Evolutionary conservation across 208 protist genomes (phyloP), one percentile per base, ranked within the genome.

Genomic region (Leishmania martiniquensis): DNA sequence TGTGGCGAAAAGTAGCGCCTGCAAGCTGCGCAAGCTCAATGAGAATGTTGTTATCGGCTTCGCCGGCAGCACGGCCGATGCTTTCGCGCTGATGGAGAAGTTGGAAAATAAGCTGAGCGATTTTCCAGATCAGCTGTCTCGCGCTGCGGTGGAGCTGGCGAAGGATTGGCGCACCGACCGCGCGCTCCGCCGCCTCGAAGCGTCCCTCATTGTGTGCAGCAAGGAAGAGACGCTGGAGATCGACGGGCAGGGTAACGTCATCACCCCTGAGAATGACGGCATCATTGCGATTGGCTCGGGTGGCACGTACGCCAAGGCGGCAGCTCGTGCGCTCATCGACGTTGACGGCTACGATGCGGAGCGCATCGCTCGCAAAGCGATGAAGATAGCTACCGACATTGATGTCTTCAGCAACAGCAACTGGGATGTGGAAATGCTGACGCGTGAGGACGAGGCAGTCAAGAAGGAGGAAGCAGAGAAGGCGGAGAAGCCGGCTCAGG

Each of bases 161-260:
- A 98, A 99, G 87, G 90, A 97, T 70, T 99, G 98, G 98, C 92
- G 98, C 76, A 98, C 94, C 9, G 98, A 99, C 78, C 97, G 97
- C 68, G 95, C 91, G 22, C 89, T 99, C 54, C 92, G 98, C 70
- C 91, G 90, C 39, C 91, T 99, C n/a, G 95, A 99, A 81, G 97
- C 97, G n/a, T 92, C 89, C 25, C 83, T 99, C 1, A 98, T 99
- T 81, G 97, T 99, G 22, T 93, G 89, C 73, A 91, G 95, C 83
- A 83, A 89, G 68, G 90, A 97, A 25, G 95, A 97, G 60, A 97
- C 95, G 29, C 85, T 99, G 20, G 93, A 97, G 80, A 95, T 99
- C 66, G 96, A 98, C 71, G 98, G 98, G 42, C 95, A 98, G 85
- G 98, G 98, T 37, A 98, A 99, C 82, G 97, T 99, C 45, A 93